A percentile compares a stretch with the other conserved stretches of the same genome.
Evolutionary conservation across 1,284 basidiomycete genomes (phyloP).

Genomic region (Ustilago trichophora): DNA sequence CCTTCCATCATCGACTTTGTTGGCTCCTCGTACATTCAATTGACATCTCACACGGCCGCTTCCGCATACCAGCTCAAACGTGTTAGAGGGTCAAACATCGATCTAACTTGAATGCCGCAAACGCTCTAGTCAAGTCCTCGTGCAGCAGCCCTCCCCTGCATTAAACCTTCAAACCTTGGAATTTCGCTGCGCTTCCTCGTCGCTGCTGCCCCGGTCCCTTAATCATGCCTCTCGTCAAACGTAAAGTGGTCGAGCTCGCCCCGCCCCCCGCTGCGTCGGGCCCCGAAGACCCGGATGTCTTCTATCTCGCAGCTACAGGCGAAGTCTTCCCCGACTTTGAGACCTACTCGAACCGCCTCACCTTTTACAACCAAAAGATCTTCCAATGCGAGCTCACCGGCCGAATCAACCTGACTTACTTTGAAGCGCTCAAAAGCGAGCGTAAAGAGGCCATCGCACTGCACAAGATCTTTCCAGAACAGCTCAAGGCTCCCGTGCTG

Average conservation of each 20-base stretch:
- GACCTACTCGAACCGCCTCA: constrained; percentile 85
- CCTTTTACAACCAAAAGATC: constrained; percentile 89
- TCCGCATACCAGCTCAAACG: too few relatives aligned
- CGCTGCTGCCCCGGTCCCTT: neutral
- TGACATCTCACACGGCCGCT: too few relatives aligned
- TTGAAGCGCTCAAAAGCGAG: constrained; percentile 90
- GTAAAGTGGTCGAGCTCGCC: constrained; percentile 58
- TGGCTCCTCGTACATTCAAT: too few relatives aligned
- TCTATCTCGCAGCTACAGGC: constrained; percentile 60
- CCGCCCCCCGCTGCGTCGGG: constrained; percentile 46
- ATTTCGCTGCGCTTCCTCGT: neutral
- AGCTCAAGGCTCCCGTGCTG: constrained; percentile 88
- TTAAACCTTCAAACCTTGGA: too few relatives aligned
- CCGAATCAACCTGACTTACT: constrained; percentile 90
- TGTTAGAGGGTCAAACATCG: too few relatives aligned
- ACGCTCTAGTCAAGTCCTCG: neutral
- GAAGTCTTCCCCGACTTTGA: constrained; percentile 66
- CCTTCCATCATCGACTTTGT: too few relatives aligned
- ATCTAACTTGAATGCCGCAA: neutral
- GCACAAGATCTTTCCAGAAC: constrained; percentile 88
- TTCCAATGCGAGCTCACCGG: constrained; percentile 96
- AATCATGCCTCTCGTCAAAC: constrained; percentile 62
- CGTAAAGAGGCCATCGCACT: constrained; percentile 84
- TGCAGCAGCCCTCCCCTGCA: too few relatives aligned
- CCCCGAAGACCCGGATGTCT: constrained; percentile 61